Evolutionary conservation across 2,329 filamentous ascomycete genomes (phyloP).

Genomic region (Neonectria punicea): DNA sequence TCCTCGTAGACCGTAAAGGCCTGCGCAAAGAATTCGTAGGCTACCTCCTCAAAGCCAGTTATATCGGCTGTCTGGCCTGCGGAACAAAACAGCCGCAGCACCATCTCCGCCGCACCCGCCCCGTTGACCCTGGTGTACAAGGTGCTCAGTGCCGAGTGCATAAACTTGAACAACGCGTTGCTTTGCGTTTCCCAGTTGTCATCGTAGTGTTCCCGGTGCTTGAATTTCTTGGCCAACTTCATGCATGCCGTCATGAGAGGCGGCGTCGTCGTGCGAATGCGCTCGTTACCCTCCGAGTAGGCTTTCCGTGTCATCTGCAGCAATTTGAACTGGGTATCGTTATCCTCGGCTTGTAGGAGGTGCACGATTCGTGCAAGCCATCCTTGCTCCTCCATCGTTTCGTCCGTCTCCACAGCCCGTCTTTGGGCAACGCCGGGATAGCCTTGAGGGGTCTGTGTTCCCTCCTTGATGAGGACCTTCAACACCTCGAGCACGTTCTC

Average conservation of each 20-base stretch:
- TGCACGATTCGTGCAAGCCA: conserved; percentile 95
- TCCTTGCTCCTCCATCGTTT: conserved; percentile 97
- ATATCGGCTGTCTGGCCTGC: conserved; percentile 94
- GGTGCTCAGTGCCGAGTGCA: conserved; percentile 87
- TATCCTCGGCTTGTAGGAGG: conserved; percentile 82
- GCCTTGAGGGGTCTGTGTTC: conserved; percentile 82
- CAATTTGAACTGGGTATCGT: conserved; percentile 94
- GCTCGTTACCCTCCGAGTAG: conserved; percentile 91
- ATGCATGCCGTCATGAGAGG: conserved; percentile 90
- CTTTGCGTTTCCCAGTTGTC: conserved; percentile 72
- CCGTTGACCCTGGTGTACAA: conserved; percentile 87
- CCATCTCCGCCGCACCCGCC: conserved; percentile 83
- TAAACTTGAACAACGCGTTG: conserved; percentile 92
- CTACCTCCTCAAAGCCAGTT: conserved; percentile 91
- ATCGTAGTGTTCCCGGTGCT: conserved; percentile 85
- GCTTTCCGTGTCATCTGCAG: conserved; percentile 89
- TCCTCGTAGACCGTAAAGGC: conserved; percentile 99
- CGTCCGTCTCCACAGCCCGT: conserved; percentile 85
- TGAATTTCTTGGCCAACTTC: conserved; percentile 89
- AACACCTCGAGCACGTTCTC: conserved; percentile 90
- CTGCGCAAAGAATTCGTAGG: conserved; percentile 98
- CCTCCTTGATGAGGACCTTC: conserved; percentile 93
- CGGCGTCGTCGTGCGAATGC: conserved; percentile 94
- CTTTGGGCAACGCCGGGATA: conserved; percentile 86
- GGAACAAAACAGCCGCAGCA: conserved; percentile 87